A percentile compares a stretch with the other conserved stretches of the same genome.
phyloP scores from a whole-genome alignment of 768 basidiomycete species.

The Leccinum broughii region DNA sequence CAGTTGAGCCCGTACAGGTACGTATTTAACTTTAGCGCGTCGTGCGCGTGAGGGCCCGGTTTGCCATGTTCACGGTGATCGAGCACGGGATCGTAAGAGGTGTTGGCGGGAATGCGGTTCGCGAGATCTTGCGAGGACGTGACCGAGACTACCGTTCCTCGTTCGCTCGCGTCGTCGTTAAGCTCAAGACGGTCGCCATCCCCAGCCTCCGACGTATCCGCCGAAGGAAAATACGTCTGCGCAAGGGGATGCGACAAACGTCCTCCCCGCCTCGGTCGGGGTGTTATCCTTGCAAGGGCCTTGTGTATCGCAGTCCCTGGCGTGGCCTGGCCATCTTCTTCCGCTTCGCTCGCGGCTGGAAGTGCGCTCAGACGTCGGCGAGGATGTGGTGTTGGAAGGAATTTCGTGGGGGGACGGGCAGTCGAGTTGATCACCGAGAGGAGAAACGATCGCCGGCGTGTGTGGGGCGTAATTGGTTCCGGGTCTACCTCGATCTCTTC shows the following conservation, averaged over 20 bases:
- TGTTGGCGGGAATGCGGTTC: constrained; percentile 74
- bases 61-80: constrained; percentile 69
- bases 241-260: constrained; percentile 68
- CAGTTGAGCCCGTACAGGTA: constrained; percentile 87
- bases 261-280: constrained; percentile 51
- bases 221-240: constrained; percentile 38
- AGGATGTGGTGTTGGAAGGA: constrained; percentile 46
- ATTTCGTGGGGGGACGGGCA: constrained; percentile 60
- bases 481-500: constrained; percentile 37
- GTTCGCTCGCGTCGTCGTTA: constrained; percentile 50
- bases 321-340: constrained; percentile 32
- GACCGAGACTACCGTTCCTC: constrained; percentile 75
- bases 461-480: constrained; percentile 64
- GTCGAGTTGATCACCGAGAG: constrained; percentile 84
- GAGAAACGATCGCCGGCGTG: constrained; percentile 78
- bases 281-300: constrained; percentile 66
- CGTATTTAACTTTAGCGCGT: constrained; percentile 80
- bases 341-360: constrained; percentile 50
- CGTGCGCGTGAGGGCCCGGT: constrained; percentile 81
- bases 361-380: constrained; percentile 54
- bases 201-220: too few species aligned
- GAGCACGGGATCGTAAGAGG: constrained; percentile 84
- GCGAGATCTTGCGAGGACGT: constrained; percentile 89
- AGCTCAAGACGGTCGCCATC: constrained; percentile 7
- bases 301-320: constrained; percentile 42